These are phyloP conservation scores for Juncus inflexus DNA, from an alignment of 176 grass and related monocot genomes.

Conservation along the genomic window DNA sequence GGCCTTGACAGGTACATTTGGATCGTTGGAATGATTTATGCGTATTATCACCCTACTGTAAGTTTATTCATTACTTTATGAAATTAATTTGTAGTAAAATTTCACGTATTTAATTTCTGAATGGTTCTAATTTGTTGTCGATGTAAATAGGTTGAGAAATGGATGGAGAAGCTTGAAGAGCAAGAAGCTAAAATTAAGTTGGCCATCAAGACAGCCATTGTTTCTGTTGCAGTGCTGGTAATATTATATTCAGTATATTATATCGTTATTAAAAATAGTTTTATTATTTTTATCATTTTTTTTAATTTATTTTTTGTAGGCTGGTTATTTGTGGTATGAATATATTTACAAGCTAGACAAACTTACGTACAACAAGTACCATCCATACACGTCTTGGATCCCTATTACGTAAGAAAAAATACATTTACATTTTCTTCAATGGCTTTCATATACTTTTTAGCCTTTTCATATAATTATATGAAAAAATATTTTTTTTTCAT, in stretches of 20 bases:
- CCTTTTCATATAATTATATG: no score
- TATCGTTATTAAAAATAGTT: constrained; percentile 1
- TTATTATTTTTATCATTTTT: constrained; percentile 3
- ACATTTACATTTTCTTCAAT: neutral
- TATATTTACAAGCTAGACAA: constrained; percentile 78
- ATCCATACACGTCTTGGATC: constrained; percentile 76
- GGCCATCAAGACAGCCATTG: constrained; percentile 39
- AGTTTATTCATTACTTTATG: constrained; percentile 15
- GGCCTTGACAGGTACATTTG: constrained; percentile 90
- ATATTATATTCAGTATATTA: constrained; percentile 2
- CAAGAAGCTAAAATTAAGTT: constrained; percentile 41
- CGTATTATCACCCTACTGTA: constrained; percentile 83
- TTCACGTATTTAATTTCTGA: neutral
- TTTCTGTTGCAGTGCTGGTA: constrained; percentile 42
- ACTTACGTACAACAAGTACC: constrained; percentile 59
- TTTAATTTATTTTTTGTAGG: constrained; percentile 36
- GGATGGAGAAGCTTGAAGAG: constrained; percentile 57
- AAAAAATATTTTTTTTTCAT: neutral
- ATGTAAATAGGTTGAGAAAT: constrained; percentile 39
- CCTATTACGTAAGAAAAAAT: constrained; percentile 52
- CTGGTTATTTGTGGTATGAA: constrained; percentile 59
- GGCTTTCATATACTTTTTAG: no score
- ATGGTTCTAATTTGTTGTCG: neutral
- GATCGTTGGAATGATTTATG: constrained; percentile 90
- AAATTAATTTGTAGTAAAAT: neutral